phyloP scores from a whole-genome alignment of 768 basidiomycete genomes.

The Ramaria rubella region DNA sequence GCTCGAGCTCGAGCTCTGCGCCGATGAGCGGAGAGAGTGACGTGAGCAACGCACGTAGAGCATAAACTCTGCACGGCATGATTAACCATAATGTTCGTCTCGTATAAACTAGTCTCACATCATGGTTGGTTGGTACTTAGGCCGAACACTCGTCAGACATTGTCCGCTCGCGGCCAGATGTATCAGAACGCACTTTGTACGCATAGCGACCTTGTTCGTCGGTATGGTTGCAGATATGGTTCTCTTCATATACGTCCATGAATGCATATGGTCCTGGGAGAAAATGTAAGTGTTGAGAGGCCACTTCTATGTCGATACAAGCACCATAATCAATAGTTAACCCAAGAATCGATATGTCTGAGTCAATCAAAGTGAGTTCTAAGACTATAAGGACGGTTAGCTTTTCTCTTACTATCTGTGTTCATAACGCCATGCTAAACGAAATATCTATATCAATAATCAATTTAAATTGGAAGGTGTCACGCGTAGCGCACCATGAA shows the following conservation, averaged over 20 bases:
- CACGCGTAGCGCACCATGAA: slow-evolving; percentile 47
- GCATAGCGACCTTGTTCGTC: slow-evolving; percentile 75
- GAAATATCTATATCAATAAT: background rate
- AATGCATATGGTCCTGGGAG: slow-evolving; percentile 66
- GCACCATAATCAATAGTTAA: slow-evolving; percentile 49
- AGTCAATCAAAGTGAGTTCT: slow-evolving; percentile 1
- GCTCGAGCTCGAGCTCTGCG: slow-evolving; percentile 57
- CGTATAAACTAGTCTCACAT: slow-evolving; percentile 43
- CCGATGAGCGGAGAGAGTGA: slow-evolving; percentile 83
- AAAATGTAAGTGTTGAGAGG: background rate
- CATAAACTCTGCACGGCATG: slow-evolving; percentile 50
- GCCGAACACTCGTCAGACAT: background rate
- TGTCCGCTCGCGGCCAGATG: slow-evolving; percentile 6
- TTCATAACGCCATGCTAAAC: slow-evolving; percentile 85
- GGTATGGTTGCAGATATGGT: slow-evolving; percentile 88
- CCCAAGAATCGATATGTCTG: slow-evolving; percentile 37
- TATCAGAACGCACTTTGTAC: slow-evolving; percentile 42
- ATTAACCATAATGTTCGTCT: background rate
- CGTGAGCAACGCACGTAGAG: slow-evolving; percentile 68
- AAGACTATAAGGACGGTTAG: background rate
- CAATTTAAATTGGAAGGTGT: background rate
- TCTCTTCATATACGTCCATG: slow-evolving; percentile 85
- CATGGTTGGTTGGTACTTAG: slow-evolving; percentile 68
- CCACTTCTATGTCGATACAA: no score
- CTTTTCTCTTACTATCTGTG: slow-evolving; percentile 70